Evolutionary conservation across 2,329 filamentous ascomycete species (phyloP).

Genomic region (Pseudocercospora fuligena): DNA sequence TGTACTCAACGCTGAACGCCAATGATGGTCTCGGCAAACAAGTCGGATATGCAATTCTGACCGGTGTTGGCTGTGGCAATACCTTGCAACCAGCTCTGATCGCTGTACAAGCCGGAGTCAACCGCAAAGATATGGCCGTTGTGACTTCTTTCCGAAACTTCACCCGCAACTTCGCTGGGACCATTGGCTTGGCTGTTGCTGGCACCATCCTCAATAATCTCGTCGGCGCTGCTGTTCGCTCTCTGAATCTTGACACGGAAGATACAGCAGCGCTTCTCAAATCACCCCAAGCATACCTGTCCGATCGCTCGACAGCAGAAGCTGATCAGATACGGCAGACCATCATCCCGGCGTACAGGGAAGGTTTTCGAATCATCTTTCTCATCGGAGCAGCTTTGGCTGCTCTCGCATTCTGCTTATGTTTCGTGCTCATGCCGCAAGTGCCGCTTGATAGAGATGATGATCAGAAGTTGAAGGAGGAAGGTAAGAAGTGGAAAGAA

Average conservation of each 20-base stretch:
- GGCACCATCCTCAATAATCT: slow-evolving; percentile 26
- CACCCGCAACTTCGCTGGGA: slow-evolving; percentile 50
- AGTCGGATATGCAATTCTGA: slow-evolving; percentile 60
- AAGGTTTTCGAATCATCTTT: slow-evolving; percentile 49
- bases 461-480: slow-evolving; percentile 27
- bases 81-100: slow-evolving; percentile 62
- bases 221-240: slow-evolving; percentile 13
- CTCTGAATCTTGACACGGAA: slow-evolving; percentile 17
- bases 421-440: slow-evolving; percentile 46
- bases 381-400: slow-evolving; percentile 45
- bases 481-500: slow-evolving; percentile 22
- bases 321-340: slow-evolving; percentile 35
- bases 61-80: slow-evolving; percentile 57
- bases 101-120: slow-evolving; percentile 60
- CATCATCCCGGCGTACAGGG: slow-evolving; percentile 41
- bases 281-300: slow-evolving; percentile 18
- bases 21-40: slow-evolving; percentile 56
- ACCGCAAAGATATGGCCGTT: slow-evolving; percentile 52
- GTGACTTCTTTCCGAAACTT: slow-evolving; percentile 60
- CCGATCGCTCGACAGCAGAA: slow-evolving; percentile 35
- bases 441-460: slow-evolving; percentile 26
- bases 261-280: slow-evolving; percentile 23
- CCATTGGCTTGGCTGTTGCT: slow-evolving; percentile 35
- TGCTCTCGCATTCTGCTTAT: slow-evolving; percentile 42
- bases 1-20: slow-evolving; percentile 27